Conservation (phyloP, 306 rosid species). For the Trichosanthes cucumerina region DNA sequence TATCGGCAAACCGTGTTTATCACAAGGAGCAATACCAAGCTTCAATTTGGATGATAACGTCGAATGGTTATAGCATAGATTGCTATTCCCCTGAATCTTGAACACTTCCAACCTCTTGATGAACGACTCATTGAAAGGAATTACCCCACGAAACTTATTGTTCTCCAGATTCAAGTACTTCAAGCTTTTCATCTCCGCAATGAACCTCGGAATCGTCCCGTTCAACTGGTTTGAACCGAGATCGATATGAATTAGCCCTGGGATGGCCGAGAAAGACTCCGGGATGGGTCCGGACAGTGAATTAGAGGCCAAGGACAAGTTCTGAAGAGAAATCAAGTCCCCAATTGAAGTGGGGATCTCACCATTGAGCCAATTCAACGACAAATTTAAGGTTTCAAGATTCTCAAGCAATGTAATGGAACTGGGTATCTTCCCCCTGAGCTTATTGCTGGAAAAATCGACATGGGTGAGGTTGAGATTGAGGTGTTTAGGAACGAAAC, state of each 20-base stretch:
- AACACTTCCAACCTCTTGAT: conserved; percentile 46
- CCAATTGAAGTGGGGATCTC: conserved; percentile 67
- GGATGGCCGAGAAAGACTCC: conserved; percentile 60
- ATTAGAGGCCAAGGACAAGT: conserved; percentile 59
- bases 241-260: conserved; percentile 59
- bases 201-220: conserved; percentile 76
- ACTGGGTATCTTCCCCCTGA: conserved; percentile 51
- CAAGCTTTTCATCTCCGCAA: conserved; percentile 57
- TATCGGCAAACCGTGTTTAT: conserved; percentile 70
- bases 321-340: conserved; percentile 52
- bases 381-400: conserved; percentile 50
- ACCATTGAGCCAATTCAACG: conserved; percentile 44
- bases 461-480: conserved; percentile 62
- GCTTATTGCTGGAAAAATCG: conserved; percentile 64
- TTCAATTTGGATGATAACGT: conserved; percentile 63
- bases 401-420: conserved; percentile 54
- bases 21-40: conserved; percentile 88
- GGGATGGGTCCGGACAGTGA: conserved; percentile 77
- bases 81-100: conserved; percentile 56
- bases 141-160: conserved; percentile 62
- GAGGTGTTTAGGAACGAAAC: conserved; percentile 47
- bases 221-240: conserved; percentile 84
- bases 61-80: conserved; percentile 73
- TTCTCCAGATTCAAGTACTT: conserved; percentile 71
- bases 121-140: conserved; percentile 67